A percentile compares a stretch with the other conserved stretches of the same genome.
These are phyloP conservation scores for Clitoria ternatea DNA, from an alignment of 306 rosid genomes.

Conservation along the genomic window DNA sequence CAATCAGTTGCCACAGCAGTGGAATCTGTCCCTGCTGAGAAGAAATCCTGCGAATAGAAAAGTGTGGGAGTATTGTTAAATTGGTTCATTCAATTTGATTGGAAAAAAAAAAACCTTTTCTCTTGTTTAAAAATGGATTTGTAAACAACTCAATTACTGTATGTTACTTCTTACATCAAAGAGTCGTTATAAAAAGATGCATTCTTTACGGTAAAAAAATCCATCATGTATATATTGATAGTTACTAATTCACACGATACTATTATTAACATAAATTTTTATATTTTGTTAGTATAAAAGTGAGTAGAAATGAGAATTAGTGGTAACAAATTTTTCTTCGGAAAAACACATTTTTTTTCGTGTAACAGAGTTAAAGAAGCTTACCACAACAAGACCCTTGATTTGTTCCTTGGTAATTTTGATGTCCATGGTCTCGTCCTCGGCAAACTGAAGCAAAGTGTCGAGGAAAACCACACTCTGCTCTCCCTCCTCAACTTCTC, in stretches of 20 bases:
- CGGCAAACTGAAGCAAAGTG: constrained; percentile 30
- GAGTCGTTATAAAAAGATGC: too few relatives aligned
- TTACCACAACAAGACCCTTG: constrained; percentile 32
- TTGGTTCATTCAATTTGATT: background rate
- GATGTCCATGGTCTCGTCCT: constrained; percentile 28
- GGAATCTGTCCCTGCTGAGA: constrained; percentile 33
- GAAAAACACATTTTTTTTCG: background rate
- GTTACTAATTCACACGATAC: too few relatives aligned
- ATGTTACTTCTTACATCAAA: too few relatives aligned
- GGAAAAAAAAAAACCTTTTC: background rate
- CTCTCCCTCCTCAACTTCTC: constrained; percentile 4
- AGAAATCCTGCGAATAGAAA: constrained; percentile 30
- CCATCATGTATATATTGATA: too few relatives aligned
- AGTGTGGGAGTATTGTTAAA: too few relatives aligned
- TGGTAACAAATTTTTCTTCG: too few relatives aligned
- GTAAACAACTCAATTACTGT: too few relatives aligned
- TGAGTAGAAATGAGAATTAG: too few relatives aligned
- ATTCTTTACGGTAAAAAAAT: too few relatives aligned
- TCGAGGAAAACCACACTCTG: constrained; percentile 24
- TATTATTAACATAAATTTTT: too few relatives aligned
- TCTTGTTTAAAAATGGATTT: too few relatives aligned
- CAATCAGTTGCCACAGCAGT: constrained; percentile 29
- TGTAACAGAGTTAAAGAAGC: background rate
- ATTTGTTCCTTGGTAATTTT: constrained; percentile 33
- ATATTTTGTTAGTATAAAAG: too few relatives aligned